Base-by-base conservation (phyloP, 352 stramenopile species). In the Elongisporangium undulatum region DNA sequence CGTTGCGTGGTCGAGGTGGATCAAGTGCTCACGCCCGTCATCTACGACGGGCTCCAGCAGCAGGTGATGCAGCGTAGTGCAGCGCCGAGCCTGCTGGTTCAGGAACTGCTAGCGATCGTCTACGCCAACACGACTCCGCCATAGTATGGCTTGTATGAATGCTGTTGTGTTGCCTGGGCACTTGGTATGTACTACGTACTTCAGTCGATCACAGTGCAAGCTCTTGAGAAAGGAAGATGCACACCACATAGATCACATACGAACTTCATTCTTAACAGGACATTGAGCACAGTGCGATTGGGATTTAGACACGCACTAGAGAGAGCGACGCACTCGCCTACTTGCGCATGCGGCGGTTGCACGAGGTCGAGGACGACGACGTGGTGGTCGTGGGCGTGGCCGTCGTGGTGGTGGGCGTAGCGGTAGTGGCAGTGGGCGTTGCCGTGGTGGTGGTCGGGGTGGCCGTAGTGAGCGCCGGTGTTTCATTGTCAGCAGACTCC, bases 1-100 rank as follows among this genome's bases (percentile, higher is more conserved):
- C 73, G 77, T 9, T 89, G 82, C 19, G 74, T 89, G n/a, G 69
- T 90, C 16, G 78, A 94, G 52, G 67, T 75, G 9, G 66, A 92
- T 49, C 72, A 85, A 29, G 72, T 85, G 15, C 68, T 94, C 22
- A 90, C 82, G 48, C 75, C 73, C 4, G 68, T 91, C 20, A 76
- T 91, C 13, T 68, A 68, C 0, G 60, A 85, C 7, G 77, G 75
- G 3, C 86, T 91, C 29, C 54, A 51, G 13, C 59, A 75, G 39
- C 75, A 82, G 26, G 65, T 41, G 29, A 41, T 41, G 29, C 29
- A 41, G 29, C 29, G 29, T 9, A 41, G 29, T 41, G 29, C 29
- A 15, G 9, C 29, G 4, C 29, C 29, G 13, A 41, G 29, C 13
- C 29, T 41, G 1, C 4, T 41, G 5, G 29, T 41, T 41, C 29